Evolutionary conservation across 169 alveolate genomes (phyloP).

Genomic region (Babesia ovata): DNA sequence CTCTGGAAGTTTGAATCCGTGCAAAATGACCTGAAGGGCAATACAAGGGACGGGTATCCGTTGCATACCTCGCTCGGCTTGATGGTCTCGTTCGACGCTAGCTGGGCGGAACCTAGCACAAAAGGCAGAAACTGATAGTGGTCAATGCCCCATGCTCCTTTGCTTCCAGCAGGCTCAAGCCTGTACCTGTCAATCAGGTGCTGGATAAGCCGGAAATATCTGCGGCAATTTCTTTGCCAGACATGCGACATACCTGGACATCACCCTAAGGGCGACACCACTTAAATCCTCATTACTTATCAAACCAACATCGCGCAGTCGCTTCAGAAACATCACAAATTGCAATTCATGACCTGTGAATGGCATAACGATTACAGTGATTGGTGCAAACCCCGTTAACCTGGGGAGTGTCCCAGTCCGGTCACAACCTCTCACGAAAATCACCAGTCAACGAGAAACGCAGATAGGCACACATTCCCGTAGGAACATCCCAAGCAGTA

Average conservation of each 20-base stretch:
- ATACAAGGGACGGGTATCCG: not conserved
- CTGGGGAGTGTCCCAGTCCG: too few species aligned
- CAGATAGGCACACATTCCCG: too few species aligned
- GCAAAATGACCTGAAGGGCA: conserved; percentile 30
- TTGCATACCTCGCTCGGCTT: conserved; percentile 65
- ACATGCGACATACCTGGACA: conserved; percentile 34
- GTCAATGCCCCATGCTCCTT: conserved; percentile 99
- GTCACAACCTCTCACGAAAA: too few species aligned
- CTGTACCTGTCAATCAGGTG: conserved; percentile 89
- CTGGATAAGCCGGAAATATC: conserved; percentile 93
- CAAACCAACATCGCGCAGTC: conserved; percentile 13
- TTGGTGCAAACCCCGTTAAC: too few species aligned
- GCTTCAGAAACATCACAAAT: conserved; percentile 42
- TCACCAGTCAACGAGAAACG: too few species aligned
- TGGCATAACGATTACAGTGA: not conserved
- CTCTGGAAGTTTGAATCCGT: conserved; percentile 22
- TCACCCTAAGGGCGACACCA: conserved; percentile 26
- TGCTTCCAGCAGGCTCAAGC: conserved; percentile 99
- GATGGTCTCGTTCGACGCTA: conserved; percentile 73
- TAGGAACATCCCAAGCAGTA: not conserved
- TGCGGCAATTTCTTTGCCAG: conserved; percentile 16
- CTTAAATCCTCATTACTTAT: conserved; percentile 13
- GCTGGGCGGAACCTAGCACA: conserved; percentile 95
- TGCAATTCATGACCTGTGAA: conserved; percentile 62
- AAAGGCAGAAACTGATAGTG: conserved; percentile 96